These are phyloP conservation scores for Trametes meyenii DNA, from an alignment of 768 basidiomycete species.

Conservation along the genomic window DNA sequence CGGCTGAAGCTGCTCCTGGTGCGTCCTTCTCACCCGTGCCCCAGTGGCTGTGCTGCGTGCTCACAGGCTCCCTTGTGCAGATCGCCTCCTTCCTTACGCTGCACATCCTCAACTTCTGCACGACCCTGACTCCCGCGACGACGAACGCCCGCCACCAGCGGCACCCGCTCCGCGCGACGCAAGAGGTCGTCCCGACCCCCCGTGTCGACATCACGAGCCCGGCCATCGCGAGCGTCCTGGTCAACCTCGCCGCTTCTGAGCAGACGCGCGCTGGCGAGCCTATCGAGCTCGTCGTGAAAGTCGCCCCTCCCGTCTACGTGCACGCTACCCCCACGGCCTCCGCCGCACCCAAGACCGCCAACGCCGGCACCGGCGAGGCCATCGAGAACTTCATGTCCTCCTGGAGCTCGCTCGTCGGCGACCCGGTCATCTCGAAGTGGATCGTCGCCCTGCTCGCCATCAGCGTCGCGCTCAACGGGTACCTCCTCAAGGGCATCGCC, in stretches of 20 bases:
- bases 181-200: conserved; percentile 36
- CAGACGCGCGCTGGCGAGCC: conserved; percentile 2
- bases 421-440: conserved; percentile 94
- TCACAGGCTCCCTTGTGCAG: conserved; percentile 35
- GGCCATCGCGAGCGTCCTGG: conserved; percentile 58
- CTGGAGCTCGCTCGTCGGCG: conserved; percentile 91
- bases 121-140: conserved; percentile 80
- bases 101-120: conserved; percentile 91
- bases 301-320: conserved; percentile 62
- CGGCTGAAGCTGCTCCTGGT: conserved; percentile 88
- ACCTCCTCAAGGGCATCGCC: conserved; percentile 84
- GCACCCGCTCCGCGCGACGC: conserved; percentile 28
- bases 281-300: conserved; percentile 54
- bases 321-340: conserved; percentile 45
- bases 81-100: conserved; percentile 90
- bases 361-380: conserved; percentile 47
- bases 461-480: conserved; percentile 89
- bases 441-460: conserved; percentile 87
- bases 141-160: conserved; percentile 50
- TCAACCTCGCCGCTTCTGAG: conserved; percentile 51
- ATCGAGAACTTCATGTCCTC: conserved; percentile 87
- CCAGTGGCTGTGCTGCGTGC: conserved; percentile 6
- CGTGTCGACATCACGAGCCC: conserved; percentile 75
- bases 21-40: conserved; percentile 30
- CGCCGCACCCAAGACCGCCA: conserved; percentile 27